phyloP scores from a whole-genome alignment of 148 eudicot genomes.

The Fagopyrum homotropicum region DNA sequence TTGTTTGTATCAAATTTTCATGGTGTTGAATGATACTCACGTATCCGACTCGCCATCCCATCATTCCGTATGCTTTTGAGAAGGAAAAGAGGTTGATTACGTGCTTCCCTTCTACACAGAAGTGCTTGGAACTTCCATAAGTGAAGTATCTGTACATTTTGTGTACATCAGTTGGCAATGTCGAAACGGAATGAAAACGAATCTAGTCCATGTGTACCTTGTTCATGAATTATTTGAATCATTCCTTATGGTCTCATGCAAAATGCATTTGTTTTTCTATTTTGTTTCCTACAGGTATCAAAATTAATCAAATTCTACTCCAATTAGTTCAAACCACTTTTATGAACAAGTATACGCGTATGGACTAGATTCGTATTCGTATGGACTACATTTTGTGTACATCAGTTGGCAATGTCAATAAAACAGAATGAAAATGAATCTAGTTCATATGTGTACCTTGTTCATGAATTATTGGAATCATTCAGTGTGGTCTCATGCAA shows the following conservation, averaged over 20 bases:
- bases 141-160: conserved; percentile 21
- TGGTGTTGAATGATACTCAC: conserved; percentile 13
- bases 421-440: too few relatives aligned
- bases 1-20: neutral
- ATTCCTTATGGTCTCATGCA: too few relatives aligned
- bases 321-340: too few relatives aligned
- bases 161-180: neutral
- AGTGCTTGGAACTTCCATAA: conserved; percentile 25
- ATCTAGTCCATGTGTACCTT: too few relatives aligned
- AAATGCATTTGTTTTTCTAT: too few relatives aligned
- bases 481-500: too few relatives aligned
- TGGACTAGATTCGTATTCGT: too few relatives aligned
- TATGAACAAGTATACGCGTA: too few relatives aligned
- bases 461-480: too few relatives aligned
- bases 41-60: conserved; percentile 40
- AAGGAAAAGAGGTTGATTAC: conserved; percentile 29
- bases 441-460: too few relatives aligned
- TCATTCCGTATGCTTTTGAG: conserved; percentile 31
- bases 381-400: neutral
- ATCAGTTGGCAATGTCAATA: neutral
- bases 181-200: neutral
- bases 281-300: too few relatives aligned
- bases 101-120: conserved; percentile 24
- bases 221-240: neutral
- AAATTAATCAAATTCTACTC: too few relatives aligned